Percentiles rank a stretch among this genome's conserved stretches.
Evolutionary conservation across 2,329 filamentous ascomycete species (phyloP).

Genomic region (Trichoderma sp.): DNA sequence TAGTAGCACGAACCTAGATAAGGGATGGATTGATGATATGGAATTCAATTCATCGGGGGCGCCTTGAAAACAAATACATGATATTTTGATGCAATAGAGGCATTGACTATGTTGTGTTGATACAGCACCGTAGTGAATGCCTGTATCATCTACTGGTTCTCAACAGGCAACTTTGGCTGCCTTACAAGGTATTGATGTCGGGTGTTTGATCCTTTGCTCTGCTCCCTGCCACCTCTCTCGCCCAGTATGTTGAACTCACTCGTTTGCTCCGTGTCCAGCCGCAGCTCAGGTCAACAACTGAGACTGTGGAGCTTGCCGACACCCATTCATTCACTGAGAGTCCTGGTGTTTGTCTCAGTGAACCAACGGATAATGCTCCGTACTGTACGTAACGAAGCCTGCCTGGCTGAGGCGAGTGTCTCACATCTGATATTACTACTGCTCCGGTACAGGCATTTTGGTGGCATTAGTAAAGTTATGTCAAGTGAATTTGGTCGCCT

Average conservation of each 20-base stretch:
- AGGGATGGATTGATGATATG: no score
- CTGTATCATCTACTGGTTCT: neutral
- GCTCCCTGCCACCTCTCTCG: neutral
- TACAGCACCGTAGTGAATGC: neutral
- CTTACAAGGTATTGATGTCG: neutral
- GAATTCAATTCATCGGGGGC: no score
- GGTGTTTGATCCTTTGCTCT: no score
- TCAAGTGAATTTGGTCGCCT: neutral
- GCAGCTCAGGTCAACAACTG: neutral
- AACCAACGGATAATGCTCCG: neutral
- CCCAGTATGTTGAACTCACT: neutral
- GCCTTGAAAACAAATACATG: no score
- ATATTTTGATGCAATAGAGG: no score
- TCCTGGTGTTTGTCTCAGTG: neutral
- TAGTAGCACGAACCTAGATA: no score
- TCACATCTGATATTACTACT: neutral
- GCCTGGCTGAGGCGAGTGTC: neutral
- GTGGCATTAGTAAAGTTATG: neutral
- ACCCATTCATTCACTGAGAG: neutral
- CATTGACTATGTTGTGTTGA: no score
- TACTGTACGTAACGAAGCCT: neutral
- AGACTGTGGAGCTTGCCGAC: neutral
- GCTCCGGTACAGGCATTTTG: neutral
- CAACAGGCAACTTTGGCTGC: neutral
- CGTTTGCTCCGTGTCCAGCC: neutral